phyloP scores from a whole-genome alignment of 176 grass and related monocot species.

The Triticum turgidum region DNA sequence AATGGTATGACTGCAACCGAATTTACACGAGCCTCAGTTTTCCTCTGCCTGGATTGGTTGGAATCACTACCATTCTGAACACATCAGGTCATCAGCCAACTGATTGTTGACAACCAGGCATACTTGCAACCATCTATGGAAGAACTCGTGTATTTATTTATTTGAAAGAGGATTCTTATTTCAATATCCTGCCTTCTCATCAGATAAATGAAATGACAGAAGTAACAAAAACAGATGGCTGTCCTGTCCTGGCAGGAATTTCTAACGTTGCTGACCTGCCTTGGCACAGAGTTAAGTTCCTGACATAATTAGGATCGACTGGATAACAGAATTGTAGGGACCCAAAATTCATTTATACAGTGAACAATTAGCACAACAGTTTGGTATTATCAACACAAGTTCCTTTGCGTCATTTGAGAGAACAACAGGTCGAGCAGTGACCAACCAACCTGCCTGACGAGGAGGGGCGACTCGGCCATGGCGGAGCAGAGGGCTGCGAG shows the following conservation, averaged over 20 bases:
- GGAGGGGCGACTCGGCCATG: slow-evolving; percentile 52
- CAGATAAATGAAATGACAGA: neutral
- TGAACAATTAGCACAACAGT: neutral
- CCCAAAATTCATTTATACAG: neutral
- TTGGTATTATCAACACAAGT: neutral
- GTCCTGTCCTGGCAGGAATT: neutral
- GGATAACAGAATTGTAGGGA: neutral
- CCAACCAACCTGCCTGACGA: slow-evolving; percentile 59
- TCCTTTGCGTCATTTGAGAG: neutral
- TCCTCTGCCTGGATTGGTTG: neutral
- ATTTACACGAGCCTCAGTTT: neutral
- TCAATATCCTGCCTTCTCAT: neutral
- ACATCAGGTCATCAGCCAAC: neutral
- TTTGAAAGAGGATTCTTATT: neutral
- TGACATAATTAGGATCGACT: too few relatives aligned
- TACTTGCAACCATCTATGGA: neutral
- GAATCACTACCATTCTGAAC: neutral
- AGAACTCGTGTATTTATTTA: neutral
- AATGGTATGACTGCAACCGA: neutral
- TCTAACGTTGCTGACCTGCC: neutral
- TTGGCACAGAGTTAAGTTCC: neutral
- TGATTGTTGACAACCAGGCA: neutral
- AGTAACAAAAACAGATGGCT: neutral
- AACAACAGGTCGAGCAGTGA: neutral
- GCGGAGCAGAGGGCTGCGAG: slow-evolving; percentile 60